Conservation (phyloP, 139 green algal genomes). For the Closterium sp. region DNA sequence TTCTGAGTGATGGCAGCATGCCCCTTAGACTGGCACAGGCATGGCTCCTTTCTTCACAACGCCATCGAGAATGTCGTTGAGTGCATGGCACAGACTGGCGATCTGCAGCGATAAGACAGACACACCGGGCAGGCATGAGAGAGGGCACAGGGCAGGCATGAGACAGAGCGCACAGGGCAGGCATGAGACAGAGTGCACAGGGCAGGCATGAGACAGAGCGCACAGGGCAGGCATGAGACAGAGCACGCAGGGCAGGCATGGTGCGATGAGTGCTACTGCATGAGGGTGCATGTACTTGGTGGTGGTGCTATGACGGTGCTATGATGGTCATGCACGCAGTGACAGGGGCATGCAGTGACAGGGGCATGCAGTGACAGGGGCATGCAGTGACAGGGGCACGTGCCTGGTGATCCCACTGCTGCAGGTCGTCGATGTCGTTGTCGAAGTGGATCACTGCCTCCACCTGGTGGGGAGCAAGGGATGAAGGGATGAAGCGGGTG, state of each 20-base stretch:
- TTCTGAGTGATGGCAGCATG: background rate
- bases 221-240: background rate
- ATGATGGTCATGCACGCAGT: no score
- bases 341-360: no score
- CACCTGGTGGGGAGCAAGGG: conserved; percentile 28
- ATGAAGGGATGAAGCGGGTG: background rate
- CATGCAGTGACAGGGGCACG: no score
- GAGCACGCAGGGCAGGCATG: background rate
- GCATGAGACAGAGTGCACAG: background rate
- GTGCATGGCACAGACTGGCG: conserved; percentile 14
- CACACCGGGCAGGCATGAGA: no score
- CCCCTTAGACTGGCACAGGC: background rate
- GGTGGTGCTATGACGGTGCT: background rate
- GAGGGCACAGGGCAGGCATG: background rate
- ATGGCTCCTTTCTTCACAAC: conserved; percentile 26
- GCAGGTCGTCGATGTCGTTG: conserved; percentile 42
- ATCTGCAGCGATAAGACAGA: no score
- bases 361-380: no score
- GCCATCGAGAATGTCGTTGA: conserved; percentile 26
- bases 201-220: background rate
- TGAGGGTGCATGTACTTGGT: no score
- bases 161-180: background rate
- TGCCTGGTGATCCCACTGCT: conserved; percentile 44
- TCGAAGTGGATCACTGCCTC: conserved; percentile 53
- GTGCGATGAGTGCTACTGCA: background rate